Evolutionary conservation across 2,329 filamentous ascomycete genomes (phyloP), one percentile per base, ranked within the genome.

Genomic region (Phialophora verrucosa): DNA sequence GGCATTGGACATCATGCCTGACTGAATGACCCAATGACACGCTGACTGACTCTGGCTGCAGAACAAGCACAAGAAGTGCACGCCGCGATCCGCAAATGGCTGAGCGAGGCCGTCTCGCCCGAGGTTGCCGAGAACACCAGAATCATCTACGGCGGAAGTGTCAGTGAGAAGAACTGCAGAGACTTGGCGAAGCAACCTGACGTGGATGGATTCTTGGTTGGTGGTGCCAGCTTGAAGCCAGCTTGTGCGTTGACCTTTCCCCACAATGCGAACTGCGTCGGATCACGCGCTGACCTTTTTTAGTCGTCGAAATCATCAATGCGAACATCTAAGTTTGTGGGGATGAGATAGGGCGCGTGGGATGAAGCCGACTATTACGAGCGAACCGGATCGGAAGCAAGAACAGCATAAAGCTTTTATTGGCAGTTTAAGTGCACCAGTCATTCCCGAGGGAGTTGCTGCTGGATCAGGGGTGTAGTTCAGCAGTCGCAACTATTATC

Each of bases 201-300:
- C 81, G 97, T 99, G 80, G 95, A 99, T 81, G 95, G 95, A 66
- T 98, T 98, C 89, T 87, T 98, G 73, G 94, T 98, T 73, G 94
- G 94, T 72, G 94, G 94, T 81, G 94, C 94, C 78, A 95, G 91
- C 80, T 88, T 98, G 83, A 98, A 98, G 89, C 94, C 94, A 78
- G 93, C 92, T 73, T 97, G 90, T 92, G 83, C 85, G 90, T 76
- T 11, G 20, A 31, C 31, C 11, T n/a, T 2, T 29, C 31, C 23
- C 56, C 5, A 23, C 54, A 12, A 38, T 5, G 3, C 25, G 5
- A 31, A 23, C 14, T 8, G 12, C 29, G 17, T 71, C 29, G 7
- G 53, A 57, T 65, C 56, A 56, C 60, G 1, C 32, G 31, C 50
- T 70, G 64, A 70, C 63, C 70, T 25, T 47, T 49, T 66, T 2